A percentile compares a stretch with the other conserved stretches of the same genome.
These are phyloP conservation scores for Hsuehochloa calcarea DNA, from an alignment of 176 grass and related monocot species.

Conservation along the genomic window DNA sequence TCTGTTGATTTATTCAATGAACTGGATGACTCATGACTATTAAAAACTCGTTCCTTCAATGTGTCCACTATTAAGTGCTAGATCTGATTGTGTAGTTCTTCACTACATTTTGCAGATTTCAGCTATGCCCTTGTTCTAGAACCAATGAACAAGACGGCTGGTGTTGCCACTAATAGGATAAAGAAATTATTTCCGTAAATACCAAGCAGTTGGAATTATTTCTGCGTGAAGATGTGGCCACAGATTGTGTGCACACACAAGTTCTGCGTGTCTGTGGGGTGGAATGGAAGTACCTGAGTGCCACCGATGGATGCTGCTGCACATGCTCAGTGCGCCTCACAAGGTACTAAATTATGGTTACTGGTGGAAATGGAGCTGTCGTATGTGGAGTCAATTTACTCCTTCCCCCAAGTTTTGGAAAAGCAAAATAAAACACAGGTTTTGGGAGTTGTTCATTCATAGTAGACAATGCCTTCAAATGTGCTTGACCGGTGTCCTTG, in stretches of 20 bases:
- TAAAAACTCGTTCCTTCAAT: not conserved
- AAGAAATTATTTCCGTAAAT: constrained; percentile 87
- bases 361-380: not conserved
- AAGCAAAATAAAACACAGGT: constrained; percentile 32
- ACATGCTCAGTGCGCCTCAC: not conserved
- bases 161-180: constrained; percentile 63
- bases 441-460: constrained; percentile 24
- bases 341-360: constrained; percentile 13
- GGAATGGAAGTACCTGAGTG: constrained; percentile 13
- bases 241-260: constrained; percentile 23
- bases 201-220: not conserved
- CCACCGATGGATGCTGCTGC: not conserved
- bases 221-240: constrained; percentile 5
- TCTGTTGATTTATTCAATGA: not conserved
- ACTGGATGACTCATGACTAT: not conserved
- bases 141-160: constrained; percentile 90
- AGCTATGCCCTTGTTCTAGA: constrained; percentile 90
- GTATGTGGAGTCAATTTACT: not conserved
- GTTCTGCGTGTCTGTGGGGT: constrained; percentile 17
- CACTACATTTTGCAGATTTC: constrained; percentile 72
- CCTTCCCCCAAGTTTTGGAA: constrained; percentile 43
- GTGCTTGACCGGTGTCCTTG: constrained; percentile 4
- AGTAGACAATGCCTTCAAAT: constrained; percentile 24
- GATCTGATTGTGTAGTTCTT: constrained; percentile 9
- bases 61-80: not conserved